A percentile compares a stretch with the other conserved stretches of the same genome.
These are phyloP conservation scores for Fusarium sp. DNA, from an alignment of 2,329 filamentous ascomycete genomes.

Conservation along the genomic window DNA sequence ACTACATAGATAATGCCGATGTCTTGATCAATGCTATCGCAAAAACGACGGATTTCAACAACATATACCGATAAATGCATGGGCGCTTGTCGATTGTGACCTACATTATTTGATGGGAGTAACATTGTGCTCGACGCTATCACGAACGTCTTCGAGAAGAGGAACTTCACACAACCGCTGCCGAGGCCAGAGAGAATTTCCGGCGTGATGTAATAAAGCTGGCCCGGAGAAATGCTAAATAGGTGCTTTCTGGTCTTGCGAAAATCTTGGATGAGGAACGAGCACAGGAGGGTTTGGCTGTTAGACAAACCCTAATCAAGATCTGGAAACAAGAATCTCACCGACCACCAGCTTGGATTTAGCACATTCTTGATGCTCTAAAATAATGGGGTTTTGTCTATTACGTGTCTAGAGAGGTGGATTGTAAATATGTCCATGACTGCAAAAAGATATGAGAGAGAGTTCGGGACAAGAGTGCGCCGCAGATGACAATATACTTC, in stretches of 20 bases:
- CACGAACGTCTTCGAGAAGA: not conserved
- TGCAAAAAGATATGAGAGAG: not conserved
- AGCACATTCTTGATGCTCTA: slow-evolving; percentile 16
- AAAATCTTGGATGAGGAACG: rapidly evolving
- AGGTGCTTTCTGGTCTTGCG: not conserved
- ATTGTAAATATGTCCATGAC: slow-evolving; percentile 4
- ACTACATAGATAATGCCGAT: not conserved
- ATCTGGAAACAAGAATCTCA: slow-evolving; percentile 33
- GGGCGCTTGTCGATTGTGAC: slow-evolving; percentile 2
- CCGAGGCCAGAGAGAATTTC: not conserved
- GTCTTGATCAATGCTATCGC: not conserved
- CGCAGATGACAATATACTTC: too few relatives aligned
- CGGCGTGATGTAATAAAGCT: rapidly evolving
- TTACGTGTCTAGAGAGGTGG: slow-evolving; percentile 25
- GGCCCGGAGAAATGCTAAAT: not conserved
- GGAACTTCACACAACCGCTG: not conserved
- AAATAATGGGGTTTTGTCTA: slow-evolving; percentile 34
- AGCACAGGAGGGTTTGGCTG: too few relatives aligned
- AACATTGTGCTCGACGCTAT: not conserved
- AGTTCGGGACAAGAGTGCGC: too few relatives aligned
- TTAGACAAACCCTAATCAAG: not conserved
- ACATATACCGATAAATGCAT: not conserved
- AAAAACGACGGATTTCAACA: rapidly evolving
- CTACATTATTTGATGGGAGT: not conserved
- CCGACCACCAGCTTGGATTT: slow-evolving; percentile 33